Evolutionary conservation across 2,329 filamentous ascomycete species (phyloP).

Genomic region (Fusarium duplospermum): DNA sequence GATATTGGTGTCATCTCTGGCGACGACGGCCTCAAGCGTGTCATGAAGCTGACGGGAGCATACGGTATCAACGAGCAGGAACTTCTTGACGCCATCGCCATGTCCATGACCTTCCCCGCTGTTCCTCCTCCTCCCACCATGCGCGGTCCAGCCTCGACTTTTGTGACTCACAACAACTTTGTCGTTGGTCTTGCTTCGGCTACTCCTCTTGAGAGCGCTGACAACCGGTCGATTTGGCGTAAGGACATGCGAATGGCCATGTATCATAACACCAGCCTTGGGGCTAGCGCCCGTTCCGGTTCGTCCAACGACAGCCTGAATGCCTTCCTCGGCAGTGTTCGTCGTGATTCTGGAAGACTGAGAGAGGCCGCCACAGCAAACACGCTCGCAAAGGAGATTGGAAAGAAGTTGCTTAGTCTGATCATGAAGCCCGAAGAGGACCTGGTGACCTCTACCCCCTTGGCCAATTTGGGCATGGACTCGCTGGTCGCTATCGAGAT

Average conservation of each 20-base stretch:
- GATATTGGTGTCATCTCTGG: conserved; percentile 52
- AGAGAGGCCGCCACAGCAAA: not conserved
- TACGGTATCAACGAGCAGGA: conserved; percentile 22
- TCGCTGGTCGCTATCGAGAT: conserved; percentile 40
- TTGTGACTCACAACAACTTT: conserved; percentile 16
- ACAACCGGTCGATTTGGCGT: conserved; percentile 32
- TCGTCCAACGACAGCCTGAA: conserved; percentile 7
- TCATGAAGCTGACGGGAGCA: conserved; percentile 12
- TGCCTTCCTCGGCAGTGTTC: conserved; percentile 13
- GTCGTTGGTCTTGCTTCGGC: conserved; percentile 30
- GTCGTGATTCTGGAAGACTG: not conserved
- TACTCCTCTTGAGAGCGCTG: conserved; percentile 13
- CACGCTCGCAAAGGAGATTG: conserved; percentile 16
- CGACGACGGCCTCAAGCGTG: conserved; percentile 16
- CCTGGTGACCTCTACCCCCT: conserved; percentile 6
- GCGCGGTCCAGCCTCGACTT: conserved; percentile 3
- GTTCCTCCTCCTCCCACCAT: not conserved
- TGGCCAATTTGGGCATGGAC: conserved; percentile 33
- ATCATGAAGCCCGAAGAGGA: conserved; percentile 30
- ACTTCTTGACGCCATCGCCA: conserved; percentile 18
- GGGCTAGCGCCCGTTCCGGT: not conserved
- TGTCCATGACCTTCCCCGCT: conserved; percentile 3
- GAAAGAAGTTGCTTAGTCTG: conserved; percentile 20
- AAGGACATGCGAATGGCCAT: conserved; percentile 38
- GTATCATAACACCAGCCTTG: conserved; percentile 24